Evolutionary conservation across 2,329 filamentous ascomycete genomes (phyloP).

Genomic region (Xylariaceae sp.): DNA sequence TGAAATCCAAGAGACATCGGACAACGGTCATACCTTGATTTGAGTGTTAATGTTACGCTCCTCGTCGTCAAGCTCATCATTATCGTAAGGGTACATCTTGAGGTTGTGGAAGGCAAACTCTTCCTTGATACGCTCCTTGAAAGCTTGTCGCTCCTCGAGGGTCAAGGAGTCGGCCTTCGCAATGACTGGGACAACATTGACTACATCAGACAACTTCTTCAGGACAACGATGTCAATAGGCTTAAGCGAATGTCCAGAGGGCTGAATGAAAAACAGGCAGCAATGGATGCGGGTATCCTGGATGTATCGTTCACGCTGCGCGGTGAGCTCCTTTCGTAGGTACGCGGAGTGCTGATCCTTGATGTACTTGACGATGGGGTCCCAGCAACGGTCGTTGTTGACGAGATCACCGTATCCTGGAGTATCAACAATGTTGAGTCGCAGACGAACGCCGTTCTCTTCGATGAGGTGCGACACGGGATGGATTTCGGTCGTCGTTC

Average conservation of each 20-base stretch:
- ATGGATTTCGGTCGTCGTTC: conserved; percentile 96
- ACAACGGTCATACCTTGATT: conserved; percentile 71
- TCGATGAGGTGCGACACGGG: conserved; percentile 98
- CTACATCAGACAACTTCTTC: conserved; percentile 98
- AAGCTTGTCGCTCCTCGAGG: conserved; percentile 87
- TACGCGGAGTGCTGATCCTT: conserved; percentile 99
- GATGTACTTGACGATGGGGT: conserved; percentile 99
- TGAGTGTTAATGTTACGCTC: conserved; percentile 89
- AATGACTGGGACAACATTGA: conserved; percentile 98
- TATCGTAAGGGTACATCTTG: conserved; percentile 99
- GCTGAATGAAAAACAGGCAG: conserved; percentile 99
- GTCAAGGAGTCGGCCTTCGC: conserved; percentile 97
- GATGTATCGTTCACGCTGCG: conserved; percentile 97
- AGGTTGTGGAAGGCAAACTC: conserved; percentile 99
- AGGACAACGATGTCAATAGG: conserved; percentile 98
- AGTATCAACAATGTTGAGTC: conserved; percentile 98
- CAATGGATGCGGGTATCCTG: conserved; percentile 99
- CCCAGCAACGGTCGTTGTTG: conserved; percentile 99
- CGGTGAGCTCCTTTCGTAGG: conserved; percentile 97
- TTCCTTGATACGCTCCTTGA: conserved; percentile 99
- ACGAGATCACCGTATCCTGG: conserved; percentile 97
- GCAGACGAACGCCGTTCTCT: conserved; percentile 96
- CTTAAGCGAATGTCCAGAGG: conserved; percentile 96
- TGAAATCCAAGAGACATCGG: neutral
- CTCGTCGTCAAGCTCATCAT: conserved; percentile 97